Evolutionary conservation across 208 protist genomes (phyloP).

Genomic region (Leishmania mexicana): DNA sequence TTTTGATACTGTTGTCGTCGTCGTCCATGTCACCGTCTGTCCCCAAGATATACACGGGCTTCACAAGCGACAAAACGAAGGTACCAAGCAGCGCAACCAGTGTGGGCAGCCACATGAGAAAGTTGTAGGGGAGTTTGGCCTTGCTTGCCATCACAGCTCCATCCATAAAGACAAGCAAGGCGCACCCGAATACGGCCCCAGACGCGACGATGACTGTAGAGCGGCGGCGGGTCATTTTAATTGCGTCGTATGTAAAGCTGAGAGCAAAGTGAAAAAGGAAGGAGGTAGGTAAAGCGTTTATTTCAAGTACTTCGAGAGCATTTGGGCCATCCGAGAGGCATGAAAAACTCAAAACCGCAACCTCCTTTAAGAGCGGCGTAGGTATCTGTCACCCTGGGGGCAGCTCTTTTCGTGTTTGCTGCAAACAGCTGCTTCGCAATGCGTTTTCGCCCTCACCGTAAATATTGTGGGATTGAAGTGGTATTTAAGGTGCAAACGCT

Average conservation of each 20-base stretch:
- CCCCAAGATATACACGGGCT: constrained; percentile 38
- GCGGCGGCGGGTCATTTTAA: constrained; percentile 1
- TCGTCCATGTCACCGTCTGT: constrained; percentile 28
- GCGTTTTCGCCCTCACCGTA: no score
- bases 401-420: neutral
- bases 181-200: constrained; percentile 44
- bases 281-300: neutral
- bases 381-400: neutral
- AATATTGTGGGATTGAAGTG: neutral
- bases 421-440: neutral
- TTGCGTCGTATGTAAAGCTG: neutral
- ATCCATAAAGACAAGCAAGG: constrained; percentile 58
- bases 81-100: constrained; percentile 51
- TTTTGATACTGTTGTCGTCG: constrained; percentile 32
- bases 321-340: neutral
- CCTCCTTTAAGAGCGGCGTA: neutral
- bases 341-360: neutral
- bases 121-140: constrained; percentile 55
- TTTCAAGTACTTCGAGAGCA: neutral
- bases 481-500: neutral
- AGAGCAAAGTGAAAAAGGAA: constrained; percentile 10
- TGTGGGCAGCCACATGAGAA: constrained; percentile 68
- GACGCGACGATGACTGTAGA: constrained; percentile 20
- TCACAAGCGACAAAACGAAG: constrained; percentile 51
- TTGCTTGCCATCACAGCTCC: constrained; percentile 54